These are phyloP conservation scores for Pichia sp. DNA, from an alignment of 1,139 yeast species.

Conservation along the genomic window DNA sequence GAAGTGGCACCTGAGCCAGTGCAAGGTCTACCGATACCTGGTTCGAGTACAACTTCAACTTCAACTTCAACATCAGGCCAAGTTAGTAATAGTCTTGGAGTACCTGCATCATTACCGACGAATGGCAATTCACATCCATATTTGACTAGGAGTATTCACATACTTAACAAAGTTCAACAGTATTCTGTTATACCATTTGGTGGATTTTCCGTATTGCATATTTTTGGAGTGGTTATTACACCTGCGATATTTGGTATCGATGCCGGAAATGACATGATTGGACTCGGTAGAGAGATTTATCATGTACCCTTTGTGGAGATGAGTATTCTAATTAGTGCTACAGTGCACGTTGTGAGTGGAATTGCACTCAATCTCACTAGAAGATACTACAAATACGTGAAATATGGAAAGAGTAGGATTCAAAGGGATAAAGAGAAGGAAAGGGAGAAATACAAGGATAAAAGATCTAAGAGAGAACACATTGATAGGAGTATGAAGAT, in stretches of 20 bases:
- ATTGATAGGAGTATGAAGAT: slow-evolving; percentile 3
- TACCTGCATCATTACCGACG: slow-evolving; percentile 14
- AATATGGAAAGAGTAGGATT: slow-evolving; percentile 16
- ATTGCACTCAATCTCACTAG: slow-evolving; percentile 38
- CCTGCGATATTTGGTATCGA: slow-evolving; percentile 44
- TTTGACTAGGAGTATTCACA: slow-evolving; percentile 12
- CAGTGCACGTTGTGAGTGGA: slow-evolving; percentile 51
- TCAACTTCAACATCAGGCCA: no score
- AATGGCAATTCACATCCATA: slow-evolving; percentile 9
- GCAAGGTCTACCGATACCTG: slow-evolving; percentile 8
- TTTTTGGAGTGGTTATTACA: slow-evolving; percentile 45
- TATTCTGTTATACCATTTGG: slow-evolving; percentile 57
- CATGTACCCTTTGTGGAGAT: slow-evolving; percentile 46
- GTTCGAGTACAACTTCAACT: no score
- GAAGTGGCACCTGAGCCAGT: slow-evolving; percentile 13
- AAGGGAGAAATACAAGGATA: neutral
- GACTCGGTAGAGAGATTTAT: slow-evolving; percentile 56
- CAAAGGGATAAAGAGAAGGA: slow-evolving; percentile 4
- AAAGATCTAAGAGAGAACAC: neutral
- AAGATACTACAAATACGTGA: slow-evolving; percentile 24
- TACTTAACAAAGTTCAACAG: slow-evolving; percentile 36
- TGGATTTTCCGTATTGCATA: slow-evolving; percentile 53
- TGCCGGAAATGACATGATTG: slow-evolving; percentile 48
- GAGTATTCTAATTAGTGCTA: slow-evolving; percentile 37
- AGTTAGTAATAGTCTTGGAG: no score